phyloP scores from a whole-genome alignment of 495 filamentous ascomycete species.

The Penicillium angulare region DNA sequence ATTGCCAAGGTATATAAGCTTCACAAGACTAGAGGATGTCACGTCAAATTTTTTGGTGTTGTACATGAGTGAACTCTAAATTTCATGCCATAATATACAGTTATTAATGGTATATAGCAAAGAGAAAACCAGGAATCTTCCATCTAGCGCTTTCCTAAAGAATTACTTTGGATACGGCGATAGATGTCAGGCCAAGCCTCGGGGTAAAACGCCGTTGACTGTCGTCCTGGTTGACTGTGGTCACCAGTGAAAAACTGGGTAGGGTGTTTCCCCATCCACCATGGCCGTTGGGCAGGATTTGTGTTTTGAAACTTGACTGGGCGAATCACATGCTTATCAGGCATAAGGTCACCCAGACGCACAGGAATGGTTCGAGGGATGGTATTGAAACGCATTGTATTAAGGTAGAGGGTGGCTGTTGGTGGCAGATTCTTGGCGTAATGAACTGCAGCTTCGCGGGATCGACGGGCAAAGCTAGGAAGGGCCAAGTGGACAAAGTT shows the following conservation, averaged over 20 bases:
- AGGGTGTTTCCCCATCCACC: constrained; percentile 30
- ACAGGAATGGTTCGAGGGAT: constrained; percentile 41
- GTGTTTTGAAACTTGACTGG: constrained; percentile 42
- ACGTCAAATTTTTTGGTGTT: too few relatives aligned
- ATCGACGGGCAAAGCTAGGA: constrained; percentile 66
- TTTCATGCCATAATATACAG: too few relatives aligned
- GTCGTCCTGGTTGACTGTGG: constrained; percentile 34
- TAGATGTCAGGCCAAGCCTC: constrained; percentile 43
- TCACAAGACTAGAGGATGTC: too few relatives aligned
- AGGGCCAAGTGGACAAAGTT: constrained; percentile 68
- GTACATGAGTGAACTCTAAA: too few relatives aligned
- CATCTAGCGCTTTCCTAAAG: neutral
- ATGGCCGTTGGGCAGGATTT: constrained; percentile 31
- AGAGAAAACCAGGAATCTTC: too few relatives aligned
- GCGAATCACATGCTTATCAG: constrained; percentile 28
- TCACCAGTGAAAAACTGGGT: constrained; percentile 34
- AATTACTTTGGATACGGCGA: constrained; percentile 28
- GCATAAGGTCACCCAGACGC: constrained; percentile 37
- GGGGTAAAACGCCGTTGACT: constrained; percentile 41
- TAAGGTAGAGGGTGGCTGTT: constrained; percentile 62
- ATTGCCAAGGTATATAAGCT: too few relatives aligned
- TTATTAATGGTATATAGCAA: too few relatives aligned
- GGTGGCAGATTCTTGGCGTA: constrained; percentile 63
- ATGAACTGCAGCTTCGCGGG: constrained; percentile 61
- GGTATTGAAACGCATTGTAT: constrained; percentile 62